Evolutionary conservation across 2,329 filamentous ascomycete species (phyloP).

Genomic region (Fusarium agapanthi): DNA sequence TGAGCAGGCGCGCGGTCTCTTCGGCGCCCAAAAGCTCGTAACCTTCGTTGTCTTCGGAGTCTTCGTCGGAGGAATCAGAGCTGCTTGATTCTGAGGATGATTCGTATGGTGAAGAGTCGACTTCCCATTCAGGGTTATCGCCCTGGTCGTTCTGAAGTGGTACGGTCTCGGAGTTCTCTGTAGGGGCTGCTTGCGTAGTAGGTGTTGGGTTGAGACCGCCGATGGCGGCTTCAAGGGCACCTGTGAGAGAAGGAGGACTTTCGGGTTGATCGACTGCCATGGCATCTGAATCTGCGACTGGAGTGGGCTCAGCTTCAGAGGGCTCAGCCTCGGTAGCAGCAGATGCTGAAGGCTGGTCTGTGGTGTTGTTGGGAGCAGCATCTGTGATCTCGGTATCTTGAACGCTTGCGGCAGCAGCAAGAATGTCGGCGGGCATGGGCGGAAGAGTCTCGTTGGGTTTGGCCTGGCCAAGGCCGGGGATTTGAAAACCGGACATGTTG

Average conservation of each 20-base stretch:
- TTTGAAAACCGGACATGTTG: constrained; percentile 54
- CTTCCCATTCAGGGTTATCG: constrained; percentile 82
- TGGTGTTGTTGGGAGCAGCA: neutral
- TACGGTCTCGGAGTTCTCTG: constrained; percentile 16
- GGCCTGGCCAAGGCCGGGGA: constrained; percentile 54
- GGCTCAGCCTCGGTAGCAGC: constrained; percentile 1
- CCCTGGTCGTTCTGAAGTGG: constrained; percentile 46
- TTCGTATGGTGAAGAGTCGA: constrained; percentile 79
- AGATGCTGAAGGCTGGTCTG: constrained; percentile 6
- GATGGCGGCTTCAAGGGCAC: constrained; percentile 56
- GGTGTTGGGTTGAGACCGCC: constrained; percentile 46
- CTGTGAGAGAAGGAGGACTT: constrained; percentile 51
- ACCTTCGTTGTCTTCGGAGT: constrained; percentile 65
- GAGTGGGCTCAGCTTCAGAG: constrained; percentile 1
- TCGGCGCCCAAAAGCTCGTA: constrained; percentile 81
- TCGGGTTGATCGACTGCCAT: constrained; percentile 50
- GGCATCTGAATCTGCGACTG: constrained; percentile 41
- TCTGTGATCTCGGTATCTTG: constrained; percentile 37
- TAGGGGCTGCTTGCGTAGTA: constrained; percentile 21
- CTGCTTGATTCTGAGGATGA: constrained; percentile 69
- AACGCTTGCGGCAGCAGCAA: constrained; percentile 43
- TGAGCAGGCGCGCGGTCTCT: constrained; percentile 84
- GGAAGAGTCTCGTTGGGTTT: constrained; percentile 54
- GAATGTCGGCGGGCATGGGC: constrained; percentile 47
- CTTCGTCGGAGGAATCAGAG: constrained; percentile 68